phyloP scores from a whole-genome alignment of 2,329 filamentous ascomycete species.

The Sordariomycetes sp. region DNA sequence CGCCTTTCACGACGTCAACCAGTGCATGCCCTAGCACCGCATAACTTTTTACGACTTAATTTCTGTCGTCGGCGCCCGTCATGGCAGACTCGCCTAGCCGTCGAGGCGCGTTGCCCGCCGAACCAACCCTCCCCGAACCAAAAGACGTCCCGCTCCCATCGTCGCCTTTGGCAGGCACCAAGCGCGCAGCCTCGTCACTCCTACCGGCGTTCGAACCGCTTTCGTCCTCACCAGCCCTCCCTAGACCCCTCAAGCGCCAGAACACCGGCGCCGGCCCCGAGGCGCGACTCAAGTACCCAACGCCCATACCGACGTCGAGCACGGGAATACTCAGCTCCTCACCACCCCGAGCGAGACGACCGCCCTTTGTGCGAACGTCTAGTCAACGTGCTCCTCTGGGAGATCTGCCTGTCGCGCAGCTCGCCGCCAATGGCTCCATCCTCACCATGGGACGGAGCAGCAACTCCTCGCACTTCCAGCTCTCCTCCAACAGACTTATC shows the following conservation, averaged over 20 bases:
- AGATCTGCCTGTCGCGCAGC: conserved; percentile 71
- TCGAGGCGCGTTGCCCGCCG: conserved; percentile 5
- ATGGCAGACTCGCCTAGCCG: conserved; percentile 3
- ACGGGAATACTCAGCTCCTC: conserved; percentile 86
- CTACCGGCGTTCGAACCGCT: conserved; percentile 73
- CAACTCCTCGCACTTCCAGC: conserved; percentile 90
- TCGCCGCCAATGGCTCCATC: conserved; percentile 72
- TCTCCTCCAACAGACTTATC: conserved; percentile 85
- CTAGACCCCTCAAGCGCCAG: conserved; percentile 61
- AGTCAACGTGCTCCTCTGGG: conserved; percentile 71
- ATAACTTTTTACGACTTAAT: too few species aligned
- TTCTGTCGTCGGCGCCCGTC: too few species aligned
- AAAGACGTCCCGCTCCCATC: conserved; percentile 1
- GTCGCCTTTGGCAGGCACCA: conserved; percentile 32
- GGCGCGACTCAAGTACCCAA: conserved; percentile 69
- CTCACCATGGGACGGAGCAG: conserved; percentile 87
- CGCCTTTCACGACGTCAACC: too few species aligned
- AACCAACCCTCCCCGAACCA: conserved; percentile 21
- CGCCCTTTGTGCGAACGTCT: conserved; percentile 35
- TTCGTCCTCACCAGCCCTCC: conserved; percentile 67
- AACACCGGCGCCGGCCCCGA: conserved; percentile 28
- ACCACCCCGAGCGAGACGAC: conserved; percentile 48
- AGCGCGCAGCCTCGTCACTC: conserved; percentile 57
- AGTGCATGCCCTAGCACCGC: too few species aligned
- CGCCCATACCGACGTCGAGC: conserved; percentile 86